Evolutionary conservation across 371 early-diverging fungal species (phyloP), one percentile per base, ranked within the genome.

Genomic region (Mortierella sp.): DNA sequence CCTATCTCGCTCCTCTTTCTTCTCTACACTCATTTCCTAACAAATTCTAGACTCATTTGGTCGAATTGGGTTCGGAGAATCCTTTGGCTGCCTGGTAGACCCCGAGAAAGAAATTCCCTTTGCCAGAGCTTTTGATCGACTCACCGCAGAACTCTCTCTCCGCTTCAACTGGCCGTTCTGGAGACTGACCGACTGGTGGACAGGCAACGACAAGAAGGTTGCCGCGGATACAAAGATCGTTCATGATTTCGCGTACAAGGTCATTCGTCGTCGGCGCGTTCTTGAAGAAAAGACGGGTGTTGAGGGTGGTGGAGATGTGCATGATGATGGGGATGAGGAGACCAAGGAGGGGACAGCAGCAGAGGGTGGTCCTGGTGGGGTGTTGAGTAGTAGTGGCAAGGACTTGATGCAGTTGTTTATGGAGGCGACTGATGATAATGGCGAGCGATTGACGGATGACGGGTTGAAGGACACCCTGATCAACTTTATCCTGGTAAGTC

Each of bases 351-450:
- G 74, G 40, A 13, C 28, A 67, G 40, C 37, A 8, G 50, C 14
- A 34, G 14, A 26, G 61, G 26, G 5, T n/a, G 43, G 43, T 40
- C 2, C 4, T 46, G 14, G 31, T 14, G 34, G 59, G 19, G 37
- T 21, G 16, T 40, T 64, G 34, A 64, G 40, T 64, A 37, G 21
- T 40, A 64, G 37, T 31, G 64, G 64, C 8, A 82, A 77, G 37
- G 94, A 94, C 83, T 77, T 94, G 34, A 82, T 94, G 48, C 86
- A 89, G 28, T 83, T 92, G 1, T 93, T 94, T 72, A 91, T 93
- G 92, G 79, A 86, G 54, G 88, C 90, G 11, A 76, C 75, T n/a
- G 89, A 91, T 53, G 89, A 89, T 2, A 84, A 92, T 64, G 91
- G 90, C 24, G 86, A 89, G 6, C 80, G 77, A 0, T 75, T 91